Evolutionary conservation across 202 grass and related monocot species (phyloP).

Genomic region (Setaria italica): DNA sequence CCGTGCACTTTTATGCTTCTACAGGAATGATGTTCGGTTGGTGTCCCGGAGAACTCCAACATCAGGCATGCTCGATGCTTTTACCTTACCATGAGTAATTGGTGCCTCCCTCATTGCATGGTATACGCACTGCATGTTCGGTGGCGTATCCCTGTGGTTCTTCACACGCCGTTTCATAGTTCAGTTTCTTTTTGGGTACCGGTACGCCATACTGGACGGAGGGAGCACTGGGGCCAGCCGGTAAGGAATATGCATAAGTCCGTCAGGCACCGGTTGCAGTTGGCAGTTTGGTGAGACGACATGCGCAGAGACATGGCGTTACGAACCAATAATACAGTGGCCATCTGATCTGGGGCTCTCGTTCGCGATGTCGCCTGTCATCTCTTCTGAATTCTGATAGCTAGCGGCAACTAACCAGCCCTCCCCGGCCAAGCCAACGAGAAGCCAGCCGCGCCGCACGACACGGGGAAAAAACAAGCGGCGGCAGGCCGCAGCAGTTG

Average conservation of each 20-base stretch:
- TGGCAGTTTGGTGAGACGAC: constrained; percentile 39
- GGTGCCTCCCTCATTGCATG: neutral
- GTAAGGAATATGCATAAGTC: neutral
- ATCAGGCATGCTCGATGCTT: neutral
- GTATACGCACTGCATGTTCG: neutral
- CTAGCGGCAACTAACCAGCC: constrained; percentile 19
- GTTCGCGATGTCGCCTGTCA: neutral
- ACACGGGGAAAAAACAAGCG: neutral
- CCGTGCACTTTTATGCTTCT: neutral
- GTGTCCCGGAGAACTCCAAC: constrained; percentile 35
- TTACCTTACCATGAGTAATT: neutral
- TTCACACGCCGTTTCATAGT: neutral
- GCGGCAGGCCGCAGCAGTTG: too few species aligned
- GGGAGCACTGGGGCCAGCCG: neutral
- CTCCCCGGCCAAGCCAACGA: constrained; percentile 5
- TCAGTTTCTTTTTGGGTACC: neutral
- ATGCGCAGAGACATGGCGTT: neutral
- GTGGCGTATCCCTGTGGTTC: neutral
- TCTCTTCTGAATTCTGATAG: neutral
- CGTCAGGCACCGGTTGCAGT: constrained; percentile 14
- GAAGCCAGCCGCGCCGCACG: constrained; percentile 17
- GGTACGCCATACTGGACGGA: too few species aligned
- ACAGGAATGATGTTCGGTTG: constrained; percentile 11
- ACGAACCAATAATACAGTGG: constrained; percentile 43
- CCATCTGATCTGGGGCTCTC: constrained; percentile 6